Conservation (phyloP, 2,329 filamentous ascomycete genomes). For the Fusarium domesticum region DNA sequence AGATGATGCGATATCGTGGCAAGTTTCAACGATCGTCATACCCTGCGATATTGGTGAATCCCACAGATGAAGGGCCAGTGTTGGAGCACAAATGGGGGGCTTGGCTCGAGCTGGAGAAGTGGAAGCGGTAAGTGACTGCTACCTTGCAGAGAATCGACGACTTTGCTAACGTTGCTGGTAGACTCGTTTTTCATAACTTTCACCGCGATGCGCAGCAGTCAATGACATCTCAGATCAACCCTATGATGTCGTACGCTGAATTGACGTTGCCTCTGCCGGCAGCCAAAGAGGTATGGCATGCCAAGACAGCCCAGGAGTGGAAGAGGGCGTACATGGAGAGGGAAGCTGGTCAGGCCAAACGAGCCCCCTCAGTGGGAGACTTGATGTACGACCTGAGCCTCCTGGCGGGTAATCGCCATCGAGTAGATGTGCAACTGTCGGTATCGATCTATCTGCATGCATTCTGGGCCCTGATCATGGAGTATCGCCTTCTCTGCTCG, state of each 20-base stretch:
- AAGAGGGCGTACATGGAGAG: constrained; percentile 54
- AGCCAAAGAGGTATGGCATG: constrained; percentile 62
- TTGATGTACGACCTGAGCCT: constrained; percentile 55
- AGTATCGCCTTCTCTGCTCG: constrained; percentile 60
- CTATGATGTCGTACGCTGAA: constrained; percentile 67
- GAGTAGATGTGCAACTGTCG: constrained; percentile 55
- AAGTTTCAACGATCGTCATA: constrained; percentile 57
- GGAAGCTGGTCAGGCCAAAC: constrained; percentile 37
- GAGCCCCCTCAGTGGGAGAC: constrained; percentile 53
- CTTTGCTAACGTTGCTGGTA: constrained; percentile 26
- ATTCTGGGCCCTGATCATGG: constrained; percentile 63
- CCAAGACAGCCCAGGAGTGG: constrained; percentile 62
- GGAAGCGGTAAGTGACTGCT: constrained; percentile 50
- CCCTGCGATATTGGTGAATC: constrained; percentile 47
- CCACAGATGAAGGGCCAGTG: constrained; percentile 52
- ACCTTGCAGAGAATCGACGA: not conserved
- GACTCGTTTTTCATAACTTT: constrained; percentile 63
- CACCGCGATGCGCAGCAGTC: constrained; percentile 65
- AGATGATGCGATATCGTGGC: constrained; percentile 56
- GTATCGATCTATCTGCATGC: constrained; percentile 61
- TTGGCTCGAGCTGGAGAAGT: constrained; percentile 64
- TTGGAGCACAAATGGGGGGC: constrained; percentile 63
- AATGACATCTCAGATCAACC: constrained; percentile 62
- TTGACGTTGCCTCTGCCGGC: constrained; percentile 64
- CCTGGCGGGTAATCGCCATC: constrained; percentile 46